These are phyloP conservation scores for Plasmodium ovale DNA, from an alignment of 169 alveolate genomes.

Conservation along the genomic window DNA sequence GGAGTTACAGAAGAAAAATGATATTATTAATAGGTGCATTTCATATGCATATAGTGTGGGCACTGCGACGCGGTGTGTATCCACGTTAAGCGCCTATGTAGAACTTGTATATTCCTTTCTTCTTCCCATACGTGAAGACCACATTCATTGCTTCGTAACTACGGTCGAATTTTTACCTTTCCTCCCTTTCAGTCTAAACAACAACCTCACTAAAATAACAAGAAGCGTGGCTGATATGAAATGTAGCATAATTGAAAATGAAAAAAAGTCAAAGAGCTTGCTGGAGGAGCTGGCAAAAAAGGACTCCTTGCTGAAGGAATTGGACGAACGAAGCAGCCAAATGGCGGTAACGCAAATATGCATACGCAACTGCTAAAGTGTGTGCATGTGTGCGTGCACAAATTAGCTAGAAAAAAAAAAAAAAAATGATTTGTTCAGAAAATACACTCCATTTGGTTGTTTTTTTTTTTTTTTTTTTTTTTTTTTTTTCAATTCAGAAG, in stretches of 20 bases:
- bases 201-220: conserved; percentile 25
- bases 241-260: conserved; percentile 33
- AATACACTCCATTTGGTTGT: conserved; percentile 11
- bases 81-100: no score
- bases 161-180: background rate
- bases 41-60: background rate
- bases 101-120: no score
- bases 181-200: conserved; percentile 14
- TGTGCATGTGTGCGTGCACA: background rate
- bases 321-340: conserved; percentile 17
- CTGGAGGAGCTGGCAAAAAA: conserved; percentile 24
- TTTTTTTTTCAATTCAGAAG: conserved; percentile 28
- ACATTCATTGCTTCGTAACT: no score
- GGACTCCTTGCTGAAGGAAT: conserved; percentile 23
- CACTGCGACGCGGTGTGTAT: no score
- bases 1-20: conserved; percentile 52
- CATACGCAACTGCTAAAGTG: background rate
- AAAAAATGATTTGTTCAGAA: background rate
- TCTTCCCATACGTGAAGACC: no score
- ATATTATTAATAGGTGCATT: conserved; percentile 26
- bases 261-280: conserved; percentile 19
- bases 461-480: conserved; percentile 36
- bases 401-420: conserved; percentile 8
- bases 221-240: conserved; percentile 63
- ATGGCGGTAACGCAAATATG: conserved; percentile 3